Evolutionary conservation across 495 filamentous ascomycete species (phyloP), one percentile per base, ranked within the genome.

Genomic region (Lophiostoma macrostomum): DNA sequence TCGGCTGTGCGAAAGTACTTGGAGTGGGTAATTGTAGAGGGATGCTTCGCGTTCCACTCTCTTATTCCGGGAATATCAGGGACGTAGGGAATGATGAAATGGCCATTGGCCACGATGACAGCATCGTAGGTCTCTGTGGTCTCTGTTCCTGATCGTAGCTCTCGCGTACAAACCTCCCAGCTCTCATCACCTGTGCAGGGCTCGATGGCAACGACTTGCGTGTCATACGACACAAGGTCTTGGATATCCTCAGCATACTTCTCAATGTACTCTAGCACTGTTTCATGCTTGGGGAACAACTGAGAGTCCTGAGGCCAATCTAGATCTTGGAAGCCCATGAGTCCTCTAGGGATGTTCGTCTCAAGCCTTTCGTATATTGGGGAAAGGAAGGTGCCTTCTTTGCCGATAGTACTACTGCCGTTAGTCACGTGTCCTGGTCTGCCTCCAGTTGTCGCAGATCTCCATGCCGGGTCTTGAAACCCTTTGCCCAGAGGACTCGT

Each of bases 311-410:
- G 28, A 0, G 81, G 77, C 49, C 91, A 91, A 12, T 73, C 57
- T 12, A 80, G 71, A 43, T 94, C 88, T 8, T 87, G 84, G 65
- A 81, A 94, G 4, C 74, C 64, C 91, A 97, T 96, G 51, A 96
- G 63, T 1, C 73, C 71, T 46, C 90, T 81, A 0, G 91, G 89
- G 30, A 96, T 88, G 64, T 97, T 97, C 31, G 90, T 88, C 56
- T 94, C 84, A 23, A 96, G 67, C 25, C 73, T 64, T 12, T 90
- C 83, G 63, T 97, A 96, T 65, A 95, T 76, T 3, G 91, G 87
- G 3, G 86, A 80, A 67, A 87, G 65, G 71, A 81, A 78, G 5
- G 64, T 64, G 0, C 76, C 68, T 20, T 59, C 23, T 71, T 63
- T 16, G 1, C 55, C 41, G 1, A 5, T 18, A 42, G 10, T 28